Percentiles rank a stretch among this genome's conserved stretches.
Conservation (phyloP, 2,329 filamentous ascomycete species). For the Sordariomycetes sp. region DNA sequence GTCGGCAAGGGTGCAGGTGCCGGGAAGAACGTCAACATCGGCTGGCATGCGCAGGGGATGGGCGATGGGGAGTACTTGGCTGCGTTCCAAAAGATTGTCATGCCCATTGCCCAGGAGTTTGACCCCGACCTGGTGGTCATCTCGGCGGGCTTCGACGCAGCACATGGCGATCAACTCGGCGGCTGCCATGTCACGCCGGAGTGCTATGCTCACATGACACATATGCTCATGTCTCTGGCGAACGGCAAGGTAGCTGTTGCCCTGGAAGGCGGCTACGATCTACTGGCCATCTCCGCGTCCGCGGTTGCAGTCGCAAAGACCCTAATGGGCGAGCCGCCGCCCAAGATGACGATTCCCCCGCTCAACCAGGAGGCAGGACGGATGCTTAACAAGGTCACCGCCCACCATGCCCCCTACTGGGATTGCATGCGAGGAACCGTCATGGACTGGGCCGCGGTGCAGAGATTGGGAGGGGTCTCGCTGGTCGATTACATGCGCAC, state of each 20-base stretch:
- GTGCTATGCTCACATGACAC: conserved; percentile 97
- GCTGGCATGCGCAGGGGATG: conserved; percentile 68
- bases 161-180: conserved; percentile 84
- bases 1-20: conserved; percentile 45
- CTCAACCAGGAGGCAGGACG: conserved; percentile 48
- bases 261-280: conserved; percentile 92
- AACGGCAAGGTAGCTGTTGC: conserved; percentile 85
- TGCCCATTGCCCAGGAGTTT: conserved; percentile 93
- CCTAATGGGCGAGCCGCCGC: conserved; percentile 89
- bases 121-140: conserved; percentile 91
- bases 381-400: conserved; percentile 49
- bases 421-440: conserved; percentile 71
- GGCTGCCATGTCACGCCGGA: conserved; percentile 85
- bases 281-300: conserved; percentile 84
- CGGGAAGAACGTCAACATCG: conserved; percentile 58
- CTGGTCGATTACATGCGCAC: conserved; percentile 73
- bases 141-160: conserved; percentile 92
- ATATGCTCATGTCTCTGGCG: conserved; percentile 96
- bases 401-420: conserved; percentile 67
- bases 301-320: conserved; percentile 86
- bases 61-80: conserved; percentile 95
- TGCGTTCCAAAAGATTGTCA: conserved; percentile 90
- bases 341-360: conserved; percentile 45
- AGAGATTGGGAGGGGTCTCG: conserved; percentile 46
- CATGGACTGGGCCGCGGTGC: conserved; percentile 42